Evolutionary conservation across 805 yeast species (phyloP).

Genomic region (Saccharomyces jurei): DNA sequence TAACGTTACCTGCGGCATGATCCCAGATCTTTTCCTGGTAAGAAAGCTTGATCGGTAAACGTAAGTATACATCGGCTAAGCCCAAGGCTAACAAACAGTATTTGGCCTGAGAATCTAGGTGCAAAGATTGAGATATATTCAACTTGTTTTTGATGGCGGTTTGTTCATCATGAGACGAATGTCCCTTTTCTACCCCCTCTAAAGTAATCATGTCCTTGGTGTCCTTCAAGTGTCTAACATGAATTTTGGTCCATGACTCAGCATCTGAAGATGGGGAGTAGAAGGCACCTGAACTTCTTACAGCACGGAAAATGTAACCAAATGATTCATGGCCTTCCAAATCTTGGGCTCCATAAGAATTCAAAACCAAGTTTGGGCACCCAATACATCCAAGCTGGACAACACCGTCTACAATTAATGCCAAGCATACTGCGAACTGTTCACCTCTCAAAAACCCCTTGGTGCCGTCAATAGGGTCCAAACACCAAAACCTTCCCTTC

Average conservation of each 20-base stretch:
- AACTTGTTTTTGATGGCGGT: slow-evolving; percentile 58
- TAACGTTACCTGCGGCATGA: slow-evolving; percentile 91
- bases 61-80: slow-evolving; percentile 82
- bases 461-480: slow-evolving; percentile 98
- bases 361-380: slow-evolving; percentile 72
- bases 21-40: slow-evolving; percentile 97
- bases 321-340: slow-evolving; percentile 24
- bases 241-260: slow-evolving; percentile 48
- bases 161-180: slow-evolving; percentile 86
- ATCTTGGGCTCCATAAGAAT: slow-evolving; percentile 32
- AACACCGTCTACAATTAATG: slow-evolving; percentile 75
- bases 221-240: slow-evolving; percentile 31
- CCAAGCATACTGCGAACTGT: slow-evolving; percentile 93
- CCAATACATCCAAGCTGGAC: slow-evolving; percentile 91
- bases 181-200: slow-evolving; percentile 94
- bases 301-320: slow-evolving; percentile 30
- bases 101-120: slow-evolving; percentile 93
- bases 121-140: slow-evolving; percentile 58
- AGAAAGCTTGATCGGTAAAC: slow-evolving; percentile 68
- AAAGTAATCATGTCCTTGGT: slow-evolving; percentile 25
- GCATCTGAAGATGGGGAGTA: slow-evolving; percentile 23
- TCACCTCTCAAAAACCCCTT: slow-evolving; percentile 93
- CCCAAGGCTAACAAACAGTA: slow-evolving; percentile 89
- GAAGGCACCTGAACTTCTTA: slow-evolving; percentile 30
- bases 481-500: slow-evolving; percentile 85